Base-by-base conservation (phyloP, 2,329 filamentous ascomycete genomes). In the Colletotrichum coccodes region DNA sequence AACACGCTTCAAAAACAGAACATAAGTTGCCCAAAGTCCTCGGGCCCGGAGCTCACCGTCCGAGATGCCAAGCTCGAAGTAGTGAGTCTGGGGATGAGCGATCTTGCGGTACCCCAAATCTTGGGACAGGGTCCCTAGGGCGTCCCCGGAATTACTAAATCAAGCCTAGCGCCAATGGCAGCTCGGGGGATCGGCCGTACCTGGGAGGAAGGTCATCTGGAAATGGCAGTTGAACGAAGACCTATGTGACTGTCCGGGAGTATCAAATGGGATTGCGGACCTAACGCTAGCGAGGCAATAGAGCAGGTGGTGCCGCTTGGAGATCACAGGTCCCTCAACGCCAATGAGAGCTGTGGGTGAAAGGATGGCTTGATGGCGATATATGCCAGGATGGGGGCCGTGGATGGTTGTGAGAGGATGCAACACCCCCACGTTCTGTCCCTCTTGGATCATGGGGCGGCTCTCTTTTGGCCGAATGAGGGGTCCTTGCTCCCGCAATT, bases 371-470 rank as follows among this genome's bases (percentile, higher is more conserved):
- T 42, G 47, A 68, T 58, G 49, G 63, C 44, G 46, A 64, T 44
- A 64, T 44, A 60, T 66, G 36, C 32, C 28, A 40, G 32, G 52
- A 56, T n/a, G 7, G 30, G n/a, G 49, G 34, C 61, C 36, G 40
- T 56, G 49, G 23, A 44, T 57, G 26, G 32, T 60, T 32, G 40
- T 49, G 23, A 54, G 18, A 50, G 64, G 52, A 54, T 50, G 57
- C 46, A 16, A 62, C 40, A 42, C 65, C 68, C 64, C 68, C 68
- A 70, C 68, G 68, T 61, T 42, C 42, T 46, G 40, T 61, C 56
- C 34, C 30, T 21, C 42, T 56, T 40, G 54, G 36, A 38, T 53
- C 38, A 49, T 30, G 53, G 59, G 63, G 49, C 21, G 52, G 16
- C 18, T 49, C 28, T 34, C 36, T 6, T 52, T 47, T 34, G 16